Evolutionary conservation across 1,139 yeast genomes (phyloP).

Genomic region (Meyerozyma athensensis): DNA sequence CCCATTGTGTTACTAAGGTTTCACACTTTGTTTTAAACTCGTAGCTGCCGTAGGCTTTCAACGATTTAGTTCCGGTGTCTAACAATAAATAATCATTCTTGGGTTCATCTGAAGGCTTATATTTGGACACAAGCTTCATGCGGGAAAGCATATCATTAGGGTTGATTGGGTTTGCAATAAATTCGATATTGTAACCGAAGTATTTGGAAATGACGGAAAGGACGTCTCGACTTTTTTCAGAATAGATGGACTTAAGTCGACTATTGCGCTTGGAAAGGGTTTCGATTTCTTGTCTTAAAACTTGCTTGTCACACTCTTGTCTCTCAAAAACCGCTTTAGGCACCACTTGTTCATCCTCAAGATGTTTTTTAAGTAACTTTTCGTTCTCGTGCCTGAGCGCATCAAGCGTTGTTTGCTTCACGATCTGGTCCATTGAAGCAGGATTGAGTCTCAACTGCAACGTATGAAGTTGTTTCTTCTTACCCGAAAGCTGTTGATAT

Average conservation of each 20-base stretch:
- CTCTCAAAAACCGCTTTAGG: slow-evolving; percentile 68
- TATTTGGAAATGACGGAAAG: slow-evolving; percentile 63
- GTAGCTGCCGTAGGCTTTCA: slow-evolving; percentile 39
- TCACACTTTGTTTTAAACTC: slow-evolving; percentile 50
- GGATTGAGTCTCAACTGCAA: slow-evolving; percentile 69
- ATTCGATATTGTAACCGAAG: slow-evolving; percentile 73
- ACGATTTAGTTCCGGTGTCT: slow-evolving; percentile 31
- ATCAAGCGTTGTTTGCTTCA: slow-evolving; percentile 52
- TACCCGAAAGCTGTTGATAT: slow-evolving; percentile 20
- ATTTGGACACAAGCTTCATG: slow-evolving; percentile 62
- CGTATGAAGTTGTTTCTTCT: slow-evolving; percentile 43
- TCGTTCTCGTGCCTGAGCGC: slow-evolving; percentile 56
- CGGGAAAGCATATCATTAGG: slow-evolving; percentile 41
- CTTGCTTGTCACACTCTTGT: slow-evolving; percentile 49
- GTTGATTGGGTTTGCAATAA: slow-evolving; percentile 57
- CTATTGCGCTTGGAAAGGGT: slow-evolving; percentile 52
- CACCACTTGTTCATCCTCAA: slow-evolving; percentile 20
- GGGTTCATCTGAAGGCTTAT: slow-evolving; percentile 18
- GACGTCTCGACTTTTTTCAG: slow-evolving; percentile 71
- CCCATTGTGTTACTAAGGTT: slow-evolving; percentile 61
- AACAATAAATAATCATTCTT: slow-evolving; percentile 32
- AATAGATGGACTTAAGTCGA: slow-evolving; percentile 60
- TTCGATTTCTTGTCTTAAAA: slow-evolving; percentile 45
- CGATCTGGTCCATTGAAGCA: slow-evolving; percentile 55
- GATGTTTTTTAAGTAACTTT: slow-evolving; percentile 35